Conservation (phyloP, 2,329 filamentous ascomycete species). For the Plenodomus lindquistii region DNA sequence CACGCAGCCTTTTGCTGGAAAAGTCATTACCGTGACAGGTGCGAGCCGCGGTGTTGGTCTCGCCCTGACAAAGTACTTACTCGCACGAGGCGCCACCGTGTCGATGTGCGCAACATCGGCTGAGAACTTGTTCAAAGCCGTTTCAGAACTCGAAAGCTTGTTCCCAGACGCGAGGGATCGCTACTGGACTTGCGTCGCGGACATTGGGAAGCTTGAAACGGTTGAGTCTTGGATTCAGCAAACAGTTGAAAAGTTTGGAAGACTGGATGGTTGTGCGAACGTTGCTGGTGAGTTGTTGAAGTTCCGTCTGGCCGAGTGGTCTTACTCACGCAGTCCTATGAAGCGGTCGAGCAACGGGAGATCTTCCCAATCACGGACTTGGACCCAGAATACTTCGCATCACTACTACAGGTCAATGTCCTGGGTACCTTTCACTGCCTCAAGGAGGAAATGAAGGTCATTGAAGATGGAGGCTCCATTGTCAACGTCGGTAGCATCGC, state of each 20-base stretch:
- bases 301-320: no score
- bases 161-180: no score
- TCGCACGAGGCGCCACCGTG: no score
- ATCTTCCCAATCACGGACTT: constrained; percentile 11
- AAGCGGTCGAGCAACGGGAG: constrained; percentile 6
- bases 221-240: constrained; percentile 38
- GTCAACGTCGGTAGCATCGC: constrained; percentile 8
- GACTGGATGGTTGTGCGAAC: constrained; percentile 47
- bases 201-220: no score
- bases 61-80: no score
- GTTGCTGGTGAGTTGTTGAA: constrained; percentile 41
- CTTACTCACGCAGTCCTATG: neutral
- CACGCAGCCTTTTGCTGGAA: no score
- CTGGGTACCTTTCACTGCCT: constrained; percentile 39
- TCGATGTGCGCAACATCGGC: no score
- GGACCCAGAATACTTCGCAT: constrained; percentile 20
- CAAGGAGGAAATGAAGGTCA: constrained; percentile 28
- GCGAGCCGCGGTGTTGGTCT: no score
- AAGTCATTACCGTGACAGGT: no score
- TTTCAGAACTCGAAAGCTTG: no score
- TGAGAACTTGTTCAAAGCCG: no score
- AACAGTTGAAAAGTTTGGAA: constrained; percentile 41
- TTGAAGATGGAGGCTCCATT: constrained; percentile 25
- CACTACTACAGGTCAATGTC: constrained; percentile 43
- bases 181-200: no score